Conservation (phyloP, 805 yeast species). For the Candida ficus region DNA sequence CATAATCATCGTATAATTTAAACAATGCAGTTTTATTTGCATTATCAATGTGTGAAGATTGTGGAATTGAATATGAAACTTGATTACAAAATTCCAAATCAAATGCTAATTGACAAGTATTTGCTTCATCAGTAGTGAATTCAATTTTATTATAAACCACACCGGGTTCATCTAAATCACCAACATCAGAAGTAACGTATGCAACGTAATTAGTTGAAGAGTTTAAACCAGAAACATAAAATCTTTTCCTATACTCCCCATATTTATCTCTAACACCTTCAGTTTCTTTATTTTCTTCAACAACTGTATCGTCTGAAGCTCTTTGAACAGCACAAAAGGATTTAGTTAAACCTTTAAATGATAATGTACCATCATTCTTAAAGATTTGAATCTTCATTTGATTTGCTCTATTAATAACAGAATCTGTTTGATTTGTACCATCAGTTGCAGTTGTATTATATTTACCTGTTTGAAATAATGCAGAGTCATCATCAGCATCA, state of each 20-base stretch:
- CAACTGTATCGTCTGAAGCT: conserved; percentile 17
- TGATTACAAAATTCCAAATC: conserved; percentile 70
- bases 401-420: conserved; percentile 5
- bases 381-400: conserved; percentile 43
- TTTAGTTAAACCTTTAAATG: conserved; percentile 36
- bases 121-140: conserved; percentile 49
- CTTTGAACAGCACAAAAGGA: conserved; percentile 71
- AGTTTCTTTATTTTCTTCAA: conserved; percentile 27
- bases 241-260: conserved; percentile 52
- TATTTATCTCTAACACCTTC: conserved; percentile 32
- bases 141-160: conserved; percentile 49
- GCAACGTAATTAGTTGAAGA: conserved; percentile 59
- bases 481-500: conserved; percentile 68
- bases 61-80: conserved; percentile 88
- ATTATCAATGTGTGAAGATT: conserved; percentile 30
- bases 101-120: conserved; percentile 68
- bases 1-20: conserved; percentile 57
- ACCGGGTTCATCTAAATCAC: conserved; percentile 49
- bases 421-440: conserved; percentile 5
- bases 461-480: conserved; percentile 58
- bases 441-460: conserved; percentile 26
- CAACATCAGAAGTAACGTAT: conserved; percentile 49
- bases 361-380: conserved; percentile 32
- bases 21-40: conserved; percentile 32
- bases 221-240: conserved; percentile 57